Evolutionary conservation across 1,284 basidiomycete species (phyloP).

Genomic region (Mycena sp.): DNA sequence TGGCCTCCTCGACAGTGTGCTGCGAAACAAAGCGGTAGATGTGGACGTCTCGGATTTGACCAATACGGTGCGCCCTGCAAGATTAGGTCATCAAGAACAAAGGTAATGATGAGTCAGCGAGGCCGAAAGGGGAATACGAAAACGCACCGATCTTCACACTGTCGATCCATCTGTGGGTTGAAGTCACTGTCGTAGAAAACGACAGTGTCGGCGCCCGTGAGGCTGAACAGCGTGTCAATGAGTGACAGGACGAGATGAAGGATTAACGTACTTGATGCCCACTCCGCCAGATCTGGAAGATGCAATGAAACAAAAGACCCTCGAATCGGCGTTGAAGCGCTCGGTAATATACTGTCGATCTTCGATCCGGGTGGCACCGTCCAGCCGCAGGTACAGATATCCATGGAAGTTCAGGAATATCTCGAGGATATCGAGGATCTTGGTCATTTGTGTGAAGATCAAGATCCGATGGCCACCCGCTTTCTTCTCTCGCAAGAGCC

Average conservation of each 20-base stretch:
- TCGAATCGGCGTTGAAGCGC: slow-evolving; percentile 93
- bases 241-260: slow-evolving; percentile 2
- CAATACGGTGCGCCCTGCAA: slow-evolving; percentile 91
- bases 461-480: slow-evolving; percentile 89
- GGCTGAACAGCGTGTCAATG: slow-evolving; percentile 48
- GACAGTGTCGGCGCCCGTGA: slow-evolving; percentile 97
- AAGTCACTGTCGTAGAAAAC: slow-evolving; percentile 98
- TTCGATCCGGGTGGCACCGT: slow-evolving; percentile 96
- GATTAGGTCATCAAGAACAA: slow-evolving; percentile 1
- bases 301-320: slow-evolving; percentile 94
- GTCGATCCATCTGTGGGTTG: slow-evolving; percentile 97
- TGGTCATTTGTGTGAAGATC: slow-evolving; percentile 98
- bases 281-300: slow-evolving; percentile 94
- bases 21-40: slow-evolving; percentile 96
- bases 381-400: slow-evolving; percentile 91
- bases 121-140: neutral
- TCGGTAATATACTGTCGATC: slow-evolving; percentile 96
- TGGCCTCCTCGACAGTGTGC: slow-evolving; percentile 96
- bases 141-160: slow-evolving; percentile 91
- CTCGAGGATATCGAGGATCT: slow-evolving; percentile 94
- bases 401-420: slow-evolving; percentile 94
- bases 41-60: slow-evolving; percentile 96
- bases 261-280: slow-evolving; percentile 85
- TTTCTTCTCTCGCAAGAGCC: slow-evolving; percentile 86
- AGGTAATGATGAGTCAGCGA: too few species aligned